A percentile compares a stretch with the other conserved stretches of the same genome.
Evolutionary conservation across 305 asterid genomes (phyloP).

Genomic region (Salvia sclarea): DNA sequence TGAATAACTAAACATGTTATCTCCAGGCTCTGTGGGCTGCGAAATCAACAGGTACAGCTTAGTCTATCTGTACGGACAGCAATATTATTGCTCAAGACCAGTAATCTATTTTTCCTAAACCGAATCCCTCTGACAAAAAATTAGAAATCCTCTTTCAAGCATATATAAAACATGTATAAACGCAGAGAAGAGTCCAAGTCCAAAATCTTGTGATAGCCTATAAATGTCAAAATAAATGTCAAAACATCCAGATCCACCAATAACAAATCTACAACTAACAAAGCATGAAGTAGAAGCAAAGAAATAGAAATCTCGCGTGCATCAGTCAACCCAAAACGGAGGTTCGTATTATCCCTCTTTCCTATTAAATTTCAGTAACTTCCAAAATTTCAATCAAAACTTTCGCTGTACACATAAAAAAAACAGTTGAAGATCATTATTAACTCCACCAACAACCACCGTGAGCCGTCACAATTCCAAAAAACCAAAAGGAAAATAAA

Average conservation of each 20-base stretch:
- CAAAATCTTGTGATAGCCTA: not conserved
- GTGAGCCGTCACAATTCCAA: not conserved
- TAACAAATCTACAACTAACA: slow-evolving; percentile 18
- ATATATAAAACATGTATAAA: not conserved
- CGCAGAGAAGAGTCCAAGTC: not conserved
- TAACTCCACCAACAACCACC: slow-evolving; percentile 18
- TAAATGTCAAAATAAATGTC: not conserved
- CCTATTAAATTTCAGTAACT: slow-evolving; percentile 6
- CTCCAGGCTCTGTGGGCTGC: not conserved
- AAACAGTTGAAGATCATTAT: slow-evolving; percentile 8
- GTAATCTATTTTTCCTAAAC: not conserved
- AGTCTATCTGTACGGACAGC: not conserved
- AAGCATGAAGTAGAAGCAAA: slow-evolving; percentile 15
- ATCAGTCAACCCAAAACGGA: not conserved
- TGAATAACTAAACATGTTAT: not conserved
- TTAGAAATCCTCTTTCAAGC: not conserved
- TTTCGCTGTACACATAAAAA: slow-evolving; percentile 4
- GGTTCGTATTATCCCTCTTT: slow-evolving; percentile 4
- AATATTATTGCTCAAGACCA: not conserved
- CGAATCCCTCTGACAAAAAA: not conserved
- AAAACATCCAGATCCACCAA: slow-evolving; percentile 17
- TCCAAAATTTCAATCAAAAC: not conserved
- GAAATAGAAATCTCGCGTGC: not conserved
- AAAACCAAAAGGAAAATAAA: not conserved
- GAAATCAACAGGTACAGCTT: not conserved